phyloP scores from a whole-genome alignment of 148 eudicot species.

The Spergularia marina region DNA sequence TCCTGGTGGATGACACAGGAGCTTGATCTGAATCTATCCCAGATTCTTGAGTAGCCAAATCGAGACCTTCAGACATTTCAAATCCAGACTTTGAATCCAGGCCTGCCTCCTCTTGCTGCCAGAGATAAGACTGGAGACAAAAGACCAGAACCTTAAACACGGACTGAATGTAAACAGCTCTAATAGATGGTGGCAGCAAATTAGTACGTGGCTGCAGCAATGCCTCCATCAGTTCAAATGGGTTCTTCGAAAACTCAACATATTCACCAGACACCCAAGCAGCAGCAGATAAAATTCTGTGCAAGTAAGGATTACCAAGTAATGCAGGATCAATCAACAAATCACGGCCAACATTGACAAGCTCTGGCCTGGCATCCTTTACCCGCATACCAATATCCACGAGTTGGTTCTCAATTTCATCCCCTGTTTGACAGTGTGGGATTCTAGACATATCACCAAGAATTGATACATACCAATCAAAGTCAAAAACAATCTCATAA shows the following conservation, averaged over 20 bases:
- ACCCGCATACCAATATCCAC: slow-evolving; percentile 97
- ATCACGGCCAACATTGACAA: slow-evolving; percentile 71
- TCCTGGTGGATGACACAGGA: slow-evolving; percentile 25
- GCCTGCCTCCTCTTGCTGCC: slow-evolving; percentile 38
- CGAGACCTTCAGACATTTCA: slow-evolving; percentile 20
- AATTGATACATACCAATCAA: slow-evolving; percentile 78
- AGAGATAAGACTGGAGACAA: slow-evolving; percentile 56
- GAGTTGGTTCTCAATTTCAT: slow-evolving; percentile 74
- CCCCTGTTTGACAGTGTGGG: slow-evolving; percentile 81
- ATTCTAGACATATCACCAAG: slow-evolving; percentile 87
- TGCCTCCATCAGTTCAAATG: slow-evolving; percentile 73
- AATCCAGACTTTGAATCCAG: slow-evolving; percentile 23
- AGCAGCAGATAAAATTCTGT: slow-evolving; percentile 67
- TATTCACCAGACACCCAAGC: slow-evolving; percentile 93
- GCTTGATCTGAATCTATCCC: slow-evolving; percentile 20
- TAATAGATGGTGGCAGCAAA: slow-evolving; percentile 62
- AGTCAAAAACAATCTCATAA: slow-evolving; percentile 72
- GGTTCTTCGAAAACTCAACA: slow-evolving; percentile 69
- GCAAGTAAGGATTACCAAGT: slow-evolving; percentile 80
- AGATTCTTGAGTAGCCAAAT: slow-evolving; percentile 12
- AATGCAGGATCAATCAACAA: slow-evolving; percentile 90
- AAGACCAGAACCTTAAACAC: slow-evolving; percentile 65
- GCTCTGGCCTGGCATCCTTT: slow-evolving; percentile 75
- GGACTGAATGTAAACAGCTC: slow-evolving; percentile 84
- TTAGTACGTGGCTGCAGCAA: slow-evolving; percentile 86